Conservation (phyloP, 164 flowering plant genomes). For the Macadamia tetraphylla region DNA sequence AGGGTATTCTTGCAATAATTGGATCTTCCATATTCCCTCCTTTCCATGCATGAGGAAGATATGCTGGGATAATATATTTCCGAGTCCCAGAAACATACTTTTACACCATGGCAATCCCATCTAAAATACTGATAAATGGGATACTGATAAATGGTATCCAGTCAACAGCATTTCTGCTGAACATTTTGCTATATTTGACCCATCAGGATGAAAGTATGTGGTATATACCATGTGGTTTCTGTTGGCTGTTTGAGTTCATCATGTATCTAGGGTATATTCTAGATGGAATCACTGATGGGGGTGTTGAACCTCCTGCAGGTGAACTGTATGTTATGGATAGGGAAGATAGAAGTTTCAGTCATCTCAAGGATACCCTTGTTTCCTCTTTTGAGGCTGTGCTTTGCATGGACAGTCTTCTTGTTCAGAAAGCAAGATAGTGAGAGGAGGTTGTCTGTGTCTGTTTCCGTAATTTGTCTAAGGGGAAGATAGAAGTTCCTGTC, state of each 20-base stretch:
- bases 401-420: not conserved
- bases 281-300: no score
- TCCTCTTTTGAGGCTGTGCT: not conserved
- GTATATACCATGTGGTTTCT: not conserved
- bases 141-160: no score
- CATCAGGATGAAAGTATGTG: not conserved
- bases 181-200: no score
- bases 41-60: no score
- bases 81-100: no score
- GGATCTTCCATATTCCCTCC: no score
- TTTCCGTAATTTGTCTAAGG: not conserved
- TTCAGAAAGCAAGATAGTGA: not conserved
- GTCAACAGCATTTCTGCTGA: no score
- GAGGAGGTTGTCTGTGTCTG: not conserved
- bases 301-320: not conserved
- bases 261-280: not conserved
- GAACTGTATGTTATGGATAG: not conserved
- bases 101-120: no score
- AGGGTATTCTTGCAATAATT: no score
- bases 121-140: no score
- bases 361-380: not conserved
- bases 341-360: not conserved
- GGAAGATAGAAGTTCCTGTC: not conserved
- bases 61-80: no score
- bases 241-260: not conserved